A percentile compares a stretch with the other conserved stretches of the same genome.
Conservation (phyloP, 108 stramenopile genomes). For the Conticribra weissflogii region DNA sequence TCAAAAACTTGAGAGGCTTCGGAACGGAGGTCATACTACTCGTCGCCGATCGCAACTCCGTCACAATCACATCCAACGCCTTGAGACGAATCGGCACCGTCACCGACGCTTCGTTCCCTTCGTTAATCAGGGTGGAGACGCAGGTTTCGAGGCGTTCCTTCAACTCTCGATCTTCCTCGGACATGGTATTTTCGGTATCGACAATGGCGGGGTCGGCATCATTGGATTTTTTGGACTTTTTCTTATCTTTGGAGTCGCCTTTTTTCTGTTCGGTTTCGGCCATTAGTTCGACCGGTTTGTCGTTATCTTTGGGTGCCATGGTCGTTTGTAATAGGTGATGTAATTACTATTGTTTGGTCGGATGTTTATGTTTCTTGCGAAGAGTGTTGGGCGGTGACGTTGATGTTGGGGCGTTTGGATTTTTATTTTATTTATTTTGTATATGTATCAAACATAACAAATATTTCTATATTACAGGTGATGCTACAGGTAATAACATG, state of each 20-base stretch:
- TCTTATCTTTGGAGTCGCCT: constrained; percentile 2
- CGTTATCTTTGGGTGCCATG: constrained; percentile 53
- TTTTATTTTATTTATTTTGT: too few relatives aligned
- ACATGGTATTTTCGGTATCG: constrained; percentile 50
- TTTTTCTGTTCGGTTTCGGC: constrained; percentile 38
- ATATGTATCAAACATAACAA: too few relatives aligned
- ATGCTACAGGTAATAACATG: too few relatives aligned
- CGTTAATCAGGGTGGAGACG: constrained; percentile 79
- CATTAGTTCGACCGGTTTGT: constrained; percentile 43
- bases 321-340: constrained; percentile 25
- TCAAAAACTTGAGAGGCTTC: constrained; percentile 98
- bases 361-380: not conserved
- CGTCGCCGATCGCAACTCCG: constrained; percentile 90
- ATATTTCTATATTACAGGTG: too few relatives aligned
- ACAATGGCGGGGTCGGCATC: constrained; percentile 27
- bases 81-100: constrained; percentile 75
- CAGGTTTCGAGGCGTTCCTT: constrained; percentile 91
- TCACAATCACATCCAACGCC: constrained; percentile 90
- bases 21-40: constrained; percentile 98
- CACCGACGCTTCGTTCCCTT: constrained; percentile 67
- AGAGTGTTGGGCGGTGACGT: not conserved
- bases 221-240: constrained; percentile 32
- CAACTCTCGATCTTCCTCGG: constrained; percentile 83
- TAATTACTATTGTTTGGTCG: constrained; percentile 1
- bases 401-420: too few relatives aligned